These are phyloP conservation scores for Micractinium conductrix DNA, from an alignment of 139 green algal species.

Conservation along the genomic window DNA sequence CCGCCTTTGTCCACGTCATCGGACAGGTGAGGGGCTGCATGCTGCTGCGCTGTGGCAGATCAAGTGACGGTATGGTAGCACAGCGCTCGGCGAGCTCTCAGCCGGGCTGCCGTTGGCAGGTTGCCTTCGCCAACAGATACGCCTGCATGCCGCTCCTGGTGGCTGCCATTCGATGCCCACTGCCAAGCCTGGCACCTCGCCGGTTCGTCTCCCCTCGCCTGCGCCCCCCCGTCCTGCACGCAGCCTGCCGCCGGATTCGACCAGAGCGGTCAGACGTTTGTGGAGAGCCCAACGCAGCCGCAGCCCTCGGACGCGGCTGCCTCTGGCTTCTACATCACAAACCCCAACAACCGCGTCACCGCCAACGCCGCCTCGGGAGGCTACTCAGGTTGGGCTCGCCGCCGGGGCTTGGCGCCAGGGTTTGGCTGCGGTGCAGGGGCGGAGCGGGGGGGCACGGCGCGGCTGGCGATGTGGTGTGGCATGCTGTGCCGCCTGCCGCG, in stretches of 20 bases:
- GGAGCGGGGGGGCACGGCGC: too few species aligned
- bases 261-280: slow-evolving; percentile 42
- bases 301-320: slow-evolving; percentile 62
- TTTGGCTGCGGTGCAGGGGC: too few species aligned
- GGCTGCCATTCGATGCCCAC: too few species aligned
- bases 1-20: slow-evolving; percentile 64
- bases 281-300: slow-evolving; percentile 29
- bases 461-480: too few species aligned
- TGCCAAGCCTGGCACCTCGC: neutral
- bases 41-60: too few species aligned
- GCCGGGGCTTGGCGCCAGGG: too few species aligned
- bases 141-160: too few species aligned
- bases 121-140: too few species aligned
- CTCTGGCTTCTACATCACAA: slow-evolving; percentile 64
- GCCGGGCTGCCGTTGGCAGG: too few species aligned
- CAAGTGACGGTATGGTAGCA: too few species aligned
- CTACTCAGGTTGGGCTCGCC: slow-evolving; percentile 52
- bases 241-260: slow-evolving; percentile 34
- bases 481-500: too few species aligned
- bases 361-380: slow-evolving; percentile 68
- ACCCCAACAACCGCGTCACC: slow-evolving; percentile 63
- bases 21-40: slow-evolving; percentile 41
- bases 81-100: neutral
- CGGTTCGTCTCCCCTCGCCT: too few species aligned
- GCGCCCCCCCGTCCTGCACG: neutral